Conservation (phyloP, 164 flowering plant species). For the Magnolia officinalis region DNA sequence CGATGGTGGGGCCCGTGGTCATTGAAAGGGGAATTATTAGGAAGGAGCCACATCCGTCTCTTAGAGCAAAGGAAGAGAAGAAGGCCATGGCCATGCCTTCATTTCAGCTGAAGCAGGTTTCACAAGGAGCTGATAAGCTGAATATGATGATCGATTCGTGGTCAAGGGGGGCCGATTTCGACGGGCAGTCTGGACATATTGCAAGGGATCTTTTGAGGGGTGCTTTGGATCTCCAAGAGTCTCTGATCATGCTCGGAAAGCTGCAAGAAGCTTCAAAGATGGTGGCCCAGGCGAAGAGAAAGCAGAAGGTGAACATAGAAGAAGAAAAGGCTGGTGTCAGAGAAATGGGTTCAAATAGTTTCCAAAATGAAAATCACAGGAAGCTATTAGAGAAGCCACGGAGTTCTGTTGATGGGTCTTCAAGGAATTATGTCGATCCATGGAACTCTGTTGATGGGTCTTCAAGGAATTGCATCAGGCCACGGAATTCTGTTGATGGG, state of each 20-base stretch:
- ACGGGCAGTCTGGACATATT: slow-evolving; percentile 42
- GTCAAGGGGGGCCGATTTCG: slow-evolving; percentile 42
- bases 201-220: slow-evolving; percentile 69
- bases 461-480: background rate
- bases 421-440: slow-evolving; percentile 28
- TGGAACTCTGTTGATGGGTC: slow-evolving; percentile 38
- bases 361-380: slow-evolving; percentile 13
- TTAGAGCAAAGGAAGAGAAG: slow-evolving; percentile 16
- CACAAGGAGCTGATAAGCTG: slow-evolving; percentile 67
- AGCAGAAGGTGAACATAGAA: slow-evolving; percentile 27
- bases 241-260: slow-evolving; percentile 61
- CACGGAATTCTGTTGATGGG: background rate
- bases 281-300: slow-evolving; percentile 41
- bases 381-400: slow-evolving; percentile 27
- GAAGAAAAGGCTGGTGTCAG: slow-evolving; percentile 16
- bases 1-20: slow-evolving; percentile 23
- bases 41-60: slow-evolving; percentile 21
- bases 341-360: slow-evolving; percentile 19
- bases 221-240: slow-evolving; percentile 82
- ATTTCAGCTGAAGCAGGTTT: slow-evolving; percentile 55
- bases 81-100: slow-evolving; percentile 32
- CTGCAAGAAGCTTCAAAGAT: slow-evolving; percentile 61
- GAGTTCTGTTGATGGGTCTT: slow-evolving; percentile 39
- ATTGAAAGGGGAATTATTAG: slow-evolving; percentile 14
- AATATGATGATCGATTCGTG: slow-evolving; percentile 57